A percentile compares a stretch with the other conserved stretches of the same genome.
These are phyloP conservation scores for Hericium coralloides DNA, from an alignment of 768 basidiomycete species.

Conservation along the genomic window DNA sequence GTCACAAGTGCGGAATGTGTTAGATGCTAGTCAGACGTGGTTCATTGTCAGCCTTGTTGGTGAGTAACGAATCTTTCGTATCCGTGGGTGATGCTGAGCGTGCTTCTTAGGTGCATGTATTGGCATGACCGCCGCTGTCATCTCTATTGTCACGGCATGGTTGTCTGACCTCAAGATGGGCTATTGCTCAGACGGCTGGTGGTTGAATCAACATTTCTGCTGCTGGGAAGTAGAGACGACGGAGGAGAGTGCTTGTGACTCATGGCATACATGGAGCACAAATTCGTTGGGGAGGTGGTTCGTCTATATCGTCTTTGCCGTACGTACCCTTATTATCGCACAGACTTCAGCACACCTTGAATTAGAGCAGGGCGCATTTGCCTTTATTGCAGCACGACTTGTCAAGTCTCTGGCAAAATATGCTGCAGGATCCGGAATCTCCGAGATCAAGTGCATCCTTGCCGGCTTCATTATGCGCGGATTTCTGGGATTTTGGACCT, in stretches of 20 bases:
- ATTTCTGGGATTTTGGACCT: constrained; percentile 82
- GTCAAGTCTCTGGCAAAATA: constrained; percentile 87
- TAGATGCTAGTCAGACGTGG: constrained; percentile 82
- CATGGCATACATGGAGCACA: constrained; percentile 88
- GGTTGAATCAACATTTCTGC: constrained; percentile 96
- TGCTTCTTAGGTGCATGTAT: constrained; percentile 45
- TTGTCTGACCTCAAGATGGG: constrained; percentile 97
- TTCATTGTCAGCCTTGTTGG: constrained; percentile 86
- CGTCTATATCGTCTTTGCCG: constrained; percentile 84
- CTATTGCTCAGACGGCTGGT: constrained; percentile 96
- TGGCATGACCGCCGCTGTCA: constrained; percentile 88
- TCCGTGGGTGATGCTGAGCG: not conserved
- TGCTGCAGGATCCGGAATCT: constrained; percentile 96
- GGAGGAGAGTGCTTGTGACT: constrained; percentile 73
- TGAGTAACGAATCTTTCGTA: constrained; percentile 30
- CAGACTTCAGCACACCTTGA: not conserved
- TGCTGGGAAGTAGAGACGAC: constrained; percentile 92
- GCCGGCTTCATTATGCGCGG: constrained; percentile 98
- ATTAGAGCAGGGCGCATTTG: constrained; percentile 55
- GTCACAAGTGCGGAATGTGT: constrained; percentile 47
- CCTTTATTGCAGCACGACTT: constrained; percentile 82
- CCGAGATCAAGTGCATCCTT: constrained; percentile 97
- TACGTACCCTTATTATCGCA: constrained; percentile 30
- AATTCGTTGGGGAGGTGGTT: constrained; percentile 67
- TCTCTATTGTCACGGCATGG: constrained; percentile 95